phyloP scores from a whole-genome alignment of 306 rosid species.

The Trifolium dubium region DNA sequence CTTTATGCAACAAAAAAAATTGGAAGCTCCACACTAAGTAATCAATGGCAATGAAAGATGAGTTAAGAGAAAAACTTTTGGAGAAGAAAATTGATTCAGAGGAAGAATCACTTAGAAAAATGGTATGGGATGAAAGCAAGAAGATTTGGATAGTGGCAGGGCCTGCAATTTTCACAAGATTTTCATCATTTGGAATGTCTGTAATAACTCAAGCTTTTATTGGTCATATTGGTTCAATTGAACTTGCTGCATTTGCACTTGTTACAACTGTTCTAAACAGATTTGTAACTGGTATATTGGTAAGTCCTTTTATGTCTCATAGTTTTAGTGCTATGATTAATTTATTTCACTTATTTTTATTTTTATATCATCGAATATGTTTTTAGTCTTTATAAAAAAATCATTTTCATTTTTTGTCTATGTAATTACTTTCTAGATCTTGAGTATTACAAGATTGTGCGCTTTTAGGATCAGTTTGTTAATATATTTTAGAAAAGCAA shows the following conservation, averaged over 20 bases:
- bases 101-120: constrained; percentile 33
- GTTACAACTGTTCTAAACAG: constrained; percentile 46
- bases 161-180: constrained; percentile 57
- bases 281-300: constrained; percentile 48
- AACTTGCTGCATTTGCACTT: constrained; percentile 54
- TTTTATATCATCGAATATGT: not conserved
- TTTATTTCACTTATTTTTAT: not conserved
- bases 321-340: not conserved
- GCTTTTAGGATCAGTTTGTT: too few species aligned
- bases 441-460: too few species aligned
- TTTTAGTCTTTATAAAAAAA: not conserved
- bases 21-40: not conserved
- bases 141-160: constrained; percentile 56
- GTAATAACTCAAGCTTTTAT: constrained; percentile 51
- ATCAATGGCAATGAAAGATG: not conserved
- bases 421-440: not conserved
- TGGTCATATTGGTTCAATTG: constrained; percentile 53
- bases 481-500: too few species aligned
- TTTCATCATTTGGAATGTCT: constrained; percentile 48
- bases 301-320: constrained; percentile 2
- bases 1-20: not conserved
- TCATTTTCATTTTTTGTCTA: not conserved
- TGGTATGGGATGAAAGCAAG: constrained; percentile 53
- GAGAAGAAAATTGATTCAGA: not conserved
- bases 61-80: not conserved